phyloP scores from a whole-genome alignment of 2,329 filamentous ascomycete species.

The Sclerotinia minor region DNA sequence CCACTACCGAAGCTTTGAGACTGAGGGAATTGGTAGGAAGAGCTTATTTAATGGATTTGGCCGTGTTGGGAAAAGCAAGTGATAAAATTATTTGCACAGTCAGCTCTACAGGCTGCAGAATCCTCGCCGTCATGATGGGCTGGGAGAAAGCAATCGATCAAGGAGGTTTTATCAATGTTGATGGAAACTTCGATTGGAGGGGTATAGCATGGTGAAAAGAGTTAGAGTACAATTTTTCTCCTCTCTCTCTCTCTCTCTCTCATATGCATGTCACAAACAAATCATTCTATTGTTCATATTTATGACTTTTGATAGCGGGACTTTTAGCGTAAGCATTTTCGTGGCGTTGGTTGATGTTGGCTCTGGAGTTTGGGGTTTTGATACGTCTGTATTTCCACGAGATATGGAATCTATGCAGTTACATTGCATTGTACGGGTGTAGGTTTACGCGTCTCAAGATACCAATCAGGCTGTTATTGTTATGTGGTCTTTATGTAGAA shows the following conservation, averaged over 20 bases:
- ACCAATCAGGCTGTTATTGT: slow-evolving; percentile 10
- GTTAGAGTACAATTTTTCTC: neutral
- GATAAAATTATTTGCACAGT: slow-evolving; percentile 77
- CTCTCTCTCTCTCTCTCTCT: neutral
- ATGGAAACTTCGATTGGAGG: slow-evolving; percentile 66
- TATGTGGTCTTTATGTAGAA: neutral
- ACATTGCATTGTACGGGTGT: slow-evolving; percentile 5
- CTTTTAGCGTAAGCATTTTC: slow-evolving; percentile 8
- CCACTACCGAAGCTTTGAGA: slow-evolving; percentile 54
- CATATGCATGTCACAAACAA: neutral
- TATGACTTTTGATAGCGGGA: neutral
- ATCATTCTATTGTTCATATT: slow-evolving; percentile 16
- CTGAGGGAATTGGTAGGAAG: slow-evolving; percentile 73
- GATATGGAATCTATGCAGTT: neutral
- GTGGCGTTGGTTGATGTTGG: neutral
- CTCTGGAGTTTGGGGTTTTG: slow-evolving; percentile 3
- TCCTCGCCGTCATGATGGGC: slow-evolving; percentile 84
- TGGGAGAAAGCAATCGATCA: slow-evolving; percentile 67
- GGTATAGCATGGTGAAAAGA: slow-evolving; percentile 41
- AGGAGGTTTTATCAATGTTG: slow-evolving; percentile 75
- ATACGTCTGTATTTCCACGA: neutral
- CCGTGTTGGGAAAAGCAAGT: slow-evolving; percentile 66
- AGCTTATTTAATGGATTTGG: slow-evolving; percentile 80
- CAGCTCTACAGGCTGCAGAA: slow-evolving; percentile 68
- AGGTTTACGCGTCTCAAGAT: slow-evolving; percentile 1